Percentiles rank a stretch among this genome's conserved stretches.
Evolutionary conservation across 2,329 filamentous ascomycete genomes (phyloP).

Genomic region (Claviceps sp.): DNA sequence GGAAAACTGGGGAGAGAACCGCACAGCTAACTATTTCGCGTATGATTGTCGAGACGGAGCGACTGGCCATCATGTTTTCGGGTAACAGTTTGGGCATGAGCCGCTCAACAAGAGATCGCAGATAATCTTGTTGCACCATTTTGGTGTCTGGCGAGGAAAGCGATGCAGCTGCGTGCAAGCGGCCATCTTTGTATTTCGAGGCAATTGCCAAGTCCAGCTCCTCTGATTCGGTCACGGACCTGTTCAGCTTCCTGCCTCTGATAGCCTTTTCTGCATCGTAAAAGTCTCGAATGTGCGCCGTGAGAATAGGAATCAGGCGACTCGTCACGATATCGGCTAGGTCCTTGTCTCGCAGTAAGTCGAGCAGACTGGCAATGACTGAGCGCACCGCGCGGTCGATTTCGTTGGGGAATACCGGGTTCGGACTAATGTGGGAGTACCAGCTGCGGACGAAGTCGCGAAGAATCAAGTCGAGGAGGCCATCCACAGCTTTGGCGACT

Average conservation of each 20-base stretch:
- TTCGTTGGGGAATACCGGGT: slow-evolving; percentile 69
- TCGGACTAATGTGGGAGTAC: slow-evolving; percentile 77
- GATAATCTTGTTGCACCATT: slow-evolving; percentile 73
- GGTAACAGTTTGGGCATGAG: slow-evolving; percentile 67
- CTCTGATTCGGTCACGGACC: slow-evolving; percentile 87
- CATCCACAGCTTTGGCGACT: slow-evolving; percentile 69
- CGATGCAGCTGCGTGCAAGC: slow-evolving; percentile 73
- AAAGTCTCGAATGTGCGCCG: slow-evolving; percentile 78
- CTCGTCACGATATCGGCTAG: slow-evolving; percentile 72
- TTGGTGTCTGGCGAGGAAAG: slow-evolving; percentile 75
- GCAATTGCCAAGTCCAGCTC: slow-evolving; percentile 93
- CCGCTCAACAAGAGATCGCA: slow-evolving; percentile 59
- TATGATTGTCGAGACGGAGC: slow-evolving; percentile 66
- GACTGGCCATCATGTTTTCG: slow-evolving; percentile 59
- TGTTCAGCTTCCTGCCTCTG: slow-evolving; percentile 73
- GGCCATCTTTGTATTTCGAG: slow-evolving; percentile 81
- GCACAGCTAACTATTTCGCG: slow-evolving; percentile 87
- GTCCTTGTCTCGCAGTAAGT: slow-evolving; percentile 63
- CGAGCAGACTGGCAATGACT: slow-evolving; percentile 57
- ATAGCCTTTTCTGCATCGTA: slow-evolving; percentile 80
- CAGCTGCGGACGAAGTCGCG: slow-evolving; percentile 79
- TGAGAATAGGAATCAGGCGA: slow-evolving; percentile 75
- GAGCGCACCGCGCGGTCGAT: slow-evolving; percentile 68
- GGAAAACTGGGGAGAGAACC: slow-evolving; percentile 71
- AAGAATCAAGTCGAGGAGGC: slow-evolving; percentile 60